Percentiles rank a stretch among this genome's conserved stretches.
Conservation (phyloP, 2,329 filamentous ascomycete genomes). For the Bimuria novae-zelandiae region DNA sequence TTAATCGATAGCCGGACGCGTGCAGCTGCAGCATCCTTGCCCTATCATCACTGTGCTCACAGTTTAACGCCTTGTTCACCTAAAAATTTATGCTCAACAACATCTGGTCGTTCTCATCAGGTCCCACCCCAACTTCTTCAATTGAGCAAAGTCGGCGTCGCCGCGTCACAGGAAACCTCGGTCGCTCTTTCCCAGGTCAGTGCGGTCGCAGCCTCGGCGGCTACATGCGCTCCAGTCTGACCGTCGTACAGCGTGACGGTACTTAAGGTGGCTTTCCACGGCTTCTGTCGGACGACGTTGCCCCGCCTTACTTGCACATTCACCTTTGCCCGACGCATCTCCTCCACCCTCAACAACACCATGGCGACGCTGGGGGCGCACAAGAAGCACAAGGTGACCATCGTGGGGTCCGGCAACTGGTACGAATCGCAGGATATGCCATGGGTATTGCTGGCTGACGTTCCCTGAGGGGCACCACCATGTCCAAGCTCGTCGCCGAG, state of each 20-base stretch:
- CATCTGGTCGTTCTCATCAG: too few species aligned
- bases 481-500: conserved; percentile 95
- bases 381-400: conserved; percentile 88
- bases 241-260: conserved; percentile 16
- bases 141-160: conserved; percentile 23
- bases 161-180: conserved; percentile 45
- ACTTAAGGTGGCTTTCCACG: conserved; percentile 34
- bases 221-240: conserved; percentile 5
- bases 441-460: not conserved
- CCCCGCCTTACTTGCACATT: not conserved
- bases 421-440: conserved; percentile 47
- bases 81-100: conserved; percentile 25
- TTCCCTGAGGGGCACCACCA: conserved; percentile 84
- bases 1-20: conserved; percentile 29
- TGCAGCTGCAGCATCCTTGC: conserved; percentile 24
- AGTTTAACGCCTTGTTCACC: too few species aligned
- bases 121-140: conserved; percentile 5
- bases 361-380: conserved; percentile 58
- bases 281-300: conserved; percentile 17
- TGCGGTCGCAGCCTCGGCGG: conserved; percentile 27
- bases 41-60: conserved; percentile 26
- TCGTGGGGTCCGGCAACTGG: conserved; percentile 97
- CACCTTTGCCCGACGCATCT: not conserved
- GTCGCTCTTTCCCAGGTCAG: conserved; percentile 27
- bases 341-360: conserved; percentile 17